These are phyloP conservation scores for Silene coronaria DNA, from an alignment of 179 eudicot species.

Conservation along the genomic window DNA sequence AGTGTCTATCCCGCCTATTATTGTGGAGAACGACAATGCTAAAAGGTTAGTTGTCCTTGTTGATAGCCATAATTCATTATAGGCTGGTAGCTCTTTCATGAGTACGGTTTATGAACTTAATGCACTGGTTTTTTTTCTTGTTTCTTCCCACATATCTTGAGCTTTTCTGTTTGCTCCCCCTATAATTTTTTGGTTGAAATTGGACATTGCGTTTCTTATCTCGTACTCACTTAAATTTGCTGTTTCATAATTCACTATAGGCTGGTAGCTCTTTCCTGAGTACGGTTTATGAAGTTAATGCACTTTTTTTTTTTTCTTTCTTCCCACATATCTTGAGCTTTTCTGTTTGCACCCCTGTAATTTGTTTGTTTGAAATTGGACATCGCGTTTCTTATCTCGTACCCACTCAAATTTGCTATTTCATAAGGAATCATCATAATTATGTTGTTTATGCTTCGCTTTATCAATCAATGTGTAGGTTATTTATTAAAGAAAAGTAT, in stretches of 20 bases:
- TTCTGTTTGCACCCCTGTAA: not conserved
- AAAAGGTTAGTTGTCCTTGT: conserved; percentile 43
- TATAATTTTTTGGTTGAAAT: not conserved
- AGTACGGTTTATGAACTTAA: not conserved
- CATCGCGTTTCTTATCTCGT: not conserved
- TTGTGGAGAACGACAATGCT: conserved; percentile 57
- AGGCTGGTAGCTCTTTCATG: not conserved
- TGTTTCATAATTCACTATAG: conserved; percentile 1
- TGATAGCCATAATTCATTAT: not conserved
- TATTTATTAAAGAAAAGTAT: conserved; percentile 57
- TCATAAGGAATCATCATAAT: not conserved
- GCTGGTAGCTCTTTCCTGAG: not conserved
- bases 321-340: not conserved
- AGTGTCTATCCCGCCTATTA: conserved; percentile 60
- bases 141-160: not conserved
- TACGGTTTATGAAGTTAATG: not conserved
- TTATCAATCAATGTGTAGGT: conserved; percentile 39
- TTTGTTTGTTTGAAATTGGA: not conserved
- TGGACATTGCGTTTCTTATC: not conserved
- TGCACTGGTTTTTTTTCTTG: not conserved
- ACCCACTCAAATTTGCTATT: conserved; percentile 1
- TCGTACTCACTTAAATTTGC: not conserved
- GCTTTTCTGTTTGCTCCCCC: not conserved
- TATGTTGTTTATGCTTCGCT: not conserved
- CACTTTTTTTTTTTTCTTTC: not conserved